A percentile compares a stretch with the other conserved stretches of the same genome.
These are phyloP conservation scores for Trichophyton verrucosum DNA, from an alignment of 2,329 filamentous ascomycete species.

Conservation along the genomic window DNA sequence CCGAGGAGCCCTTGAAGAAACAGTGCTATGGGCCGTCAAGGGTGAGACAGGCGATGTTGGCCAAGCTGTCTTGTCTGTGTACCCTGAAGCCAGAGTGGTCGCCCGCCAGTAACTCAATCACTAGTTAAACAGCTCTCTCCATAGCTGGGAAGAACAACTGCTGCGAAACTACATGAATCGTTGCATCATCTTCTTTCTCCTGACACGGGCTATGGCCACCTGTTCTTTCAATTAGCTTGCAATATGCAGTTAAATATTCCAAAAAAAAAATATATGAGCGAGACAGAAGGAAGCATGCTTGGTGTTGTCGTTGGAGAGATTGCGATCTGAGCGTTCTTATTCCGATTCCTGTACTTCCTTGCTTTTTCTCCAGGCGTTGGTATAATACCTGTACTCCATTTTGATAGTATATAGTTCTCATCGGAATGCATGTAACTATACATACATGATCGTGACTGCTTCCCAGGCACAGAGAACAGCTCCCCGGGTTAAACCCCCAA, in stretches of 20 bases:
- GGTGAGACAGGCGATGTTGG: conserved; percentile 28
- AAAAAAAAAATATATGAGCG: no score
- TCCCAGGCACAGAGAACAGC: not conserved
- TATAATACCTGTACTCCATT: conserved; percentile 1
- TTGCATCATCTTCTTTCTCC: not conserved
- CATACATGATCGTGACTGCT: not conserved
- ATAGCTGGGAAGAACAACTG: not conserved
- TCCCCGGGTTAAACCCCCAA: not conserved
- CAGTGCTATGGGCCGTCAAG: conserved; percentile 27
- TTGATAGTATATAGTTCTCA: not conserved
- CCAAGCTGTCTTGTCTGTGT: conserved; percentile 20
- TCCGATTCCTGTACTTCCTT: not conserved
- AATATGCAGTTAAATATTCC: no score
- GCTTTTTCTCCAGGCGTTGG: not conserved
- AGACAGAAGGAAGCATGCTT: not conserved
- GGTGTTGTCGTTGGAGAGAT: no score
- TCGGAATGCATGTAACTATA: not conserved
- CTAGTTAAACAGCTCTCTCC: not conserved
- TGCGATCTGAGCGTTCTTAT: not conserved
- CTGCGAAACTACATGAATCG: not conserved
- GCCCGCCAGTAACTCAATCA: conserved; percentile 20
- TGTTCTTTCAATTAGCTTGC: not conserved
- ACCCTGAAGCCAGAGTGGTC: conserved; percentile 23
- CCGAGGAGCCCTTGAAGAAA: conserved; percentile 31
- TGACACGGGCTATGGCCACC: not conserved